These are phyloP conservation scores for Coemansia sp. DNA, from an alignment of 192 early-diverging fungal genomes.

Conservation along the genomic window DNA sequence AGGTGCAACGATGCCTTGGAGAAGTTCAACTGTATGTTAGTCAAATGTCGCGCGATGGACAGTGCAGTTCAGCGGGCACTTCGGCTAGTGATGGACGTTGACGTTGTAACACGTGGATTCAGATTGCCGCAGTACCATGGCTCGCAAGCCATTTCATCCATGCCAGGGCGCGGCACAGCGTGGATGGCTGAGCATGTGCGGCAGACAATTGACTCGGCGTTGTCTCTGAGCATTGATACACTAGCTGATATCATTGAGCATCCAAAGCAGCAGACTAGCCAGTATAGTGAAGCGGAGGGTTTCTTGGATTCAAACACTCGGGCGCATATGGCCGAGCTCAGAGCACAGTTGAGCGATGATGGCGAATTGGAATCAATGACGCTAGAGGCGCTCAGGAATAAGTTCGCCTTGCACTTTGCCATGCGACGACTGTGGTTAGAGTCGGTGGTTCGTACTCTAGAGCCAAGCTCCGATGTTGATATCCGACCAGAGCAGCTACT, in stretches of 20 bases:
- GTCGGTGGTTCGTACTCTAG: neutral
- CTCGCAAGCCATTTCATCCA: neutral
- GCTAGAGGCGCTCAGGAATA: conserved; percentile 13
- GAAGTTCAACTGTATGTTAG: neutral
- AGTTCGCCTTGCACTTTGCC: conserved; percentile 25
- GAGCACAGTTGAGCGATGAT: neutral
- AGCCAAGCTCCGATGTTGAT: neutral
- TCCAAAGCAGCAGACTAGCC: neutral
- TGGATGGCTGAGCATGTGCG: conserved; percentile 18
- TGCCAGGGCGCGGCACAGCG: conserved; percentile 13
- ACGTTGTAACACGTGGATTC: conserved; percentile 28
- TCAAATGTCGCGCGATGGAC: conserved; percentile 21
- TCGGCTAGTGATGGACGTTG: conserved; percentile 29
- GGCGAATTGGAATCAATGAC: neutral
- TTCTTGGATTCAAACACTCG: neutral
- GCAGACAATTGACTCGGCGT: conserved; percentile 2
- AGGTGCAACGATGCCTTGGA: neutral
- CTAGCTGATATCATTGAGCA: neutral
- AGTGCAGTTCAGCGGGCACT: conserved; percentile 21
- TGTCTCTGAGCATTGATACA: neutral
- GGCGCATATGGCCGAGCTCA: neutral
- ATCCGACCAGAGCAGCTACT: neutral
- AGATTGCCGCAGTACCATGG: conserved; percentile 16
- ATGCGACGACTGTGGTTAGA: conserved; percentile 33
- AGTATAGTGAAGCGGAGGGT: neutral